Evolutionary conservation across 2,329 filamentous ascomycete genomes (phyloP), one percentile per base, ranked within the genome.

Genomic region (Trichoderma lentiforme): DNA sequence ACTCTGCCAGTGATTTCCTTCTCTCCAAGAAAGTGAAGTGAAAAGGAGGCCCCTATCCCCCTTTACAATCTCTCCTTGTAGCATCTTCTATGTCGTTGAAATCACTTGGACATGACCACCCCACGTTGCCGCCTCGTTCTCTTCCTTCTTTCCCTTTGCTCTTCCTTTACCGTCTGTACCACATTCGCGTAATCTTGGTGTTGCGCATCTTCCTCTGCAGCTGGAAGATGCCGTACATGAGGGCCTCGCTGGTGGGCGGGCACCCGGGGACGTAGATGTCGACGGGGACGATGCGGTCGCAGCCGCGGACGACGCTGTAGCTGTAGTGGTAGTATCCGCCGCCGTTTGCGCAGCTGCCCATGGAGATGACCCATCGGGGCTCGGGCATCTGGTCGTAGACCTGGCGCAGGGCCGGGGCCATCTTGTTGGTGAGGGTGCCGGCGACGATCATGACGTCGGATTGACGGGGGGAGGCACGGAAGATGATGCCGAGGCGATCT

Each of bases 321-420:
- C 90, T 92, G 84, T 95, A 95, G 83, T 95, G 93, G 81, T 95
- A 95, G 84, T 95, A 95, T 69, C 93, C 93, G 73, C 93, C 93
- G 66, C 93, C 93, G 82, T 95, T 95, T 73, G 93, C 93, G 81
- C 93, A 95, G 78, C 90, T 93, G 14, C 93, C 93, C 93, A 95
- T 95, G 77, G 90, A 93, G 78, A 89, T 82, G 77, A 95, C 93
- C 93, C 93, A 97, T 79, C 92, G 88, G 21, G 94, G 94, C 36
- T 97, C 94, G 34, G 94, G 93, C 94, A 97, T 97, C 86, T 97
- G 94, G 82, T 97, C 94, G 84, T 97, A 97, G 74, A 97, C 92
- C 84, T 96, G 93, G 82, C 94, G 88, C 79, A 97, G 85, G 39
- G 94, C 94, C 2, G 94, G 93, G 1, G 93, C 94, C 94, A 97